A percentile compares a stretch with the other conserved stretches of the same genome.
Conservation (phyloP, 1,284 basidiomycete species). For the Moesziomyces sp. region DNA sequence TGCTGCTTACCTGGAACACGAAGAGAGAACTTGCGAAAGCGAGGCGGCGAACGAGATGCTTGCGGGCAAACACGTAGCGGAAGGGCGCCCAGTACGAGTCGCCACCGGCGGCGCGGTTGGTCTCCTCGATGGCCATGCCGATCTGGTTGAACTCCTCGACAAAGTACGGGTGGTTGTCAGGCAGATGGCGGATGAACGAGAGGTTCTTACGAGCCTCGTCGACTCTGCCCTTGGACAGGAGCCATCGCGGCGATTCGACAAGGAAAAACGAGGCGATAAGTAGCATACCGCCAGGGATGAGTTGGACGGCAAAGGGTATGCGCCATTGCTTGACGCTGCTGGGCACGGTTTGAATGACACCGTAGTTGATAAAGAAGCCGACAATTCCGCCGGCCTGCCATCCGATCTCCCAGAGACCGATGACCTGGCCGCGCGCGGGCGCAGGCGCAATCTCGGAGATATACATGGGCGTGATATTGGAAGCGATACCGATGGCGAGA, state of each 20-base stretch:
- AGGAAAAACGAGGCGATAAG: constrained; percentile 70
- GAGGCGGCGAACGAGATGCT: too few species aligned
- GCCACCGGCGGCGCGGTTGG: constrained; percentile 3
- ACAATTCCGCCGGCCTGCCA: constrained; percentile 7
- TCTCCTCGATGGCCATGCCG: constrained; percentile 1
- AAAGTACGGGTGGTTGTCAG: constrained; percentile 1
- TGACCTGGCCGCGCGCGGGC: constrained; percentile 1
- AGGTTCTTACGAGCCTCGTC: constrained; percentile 75
- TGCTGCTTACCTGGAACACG: too few species aligned
- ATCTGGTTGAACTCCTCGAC: constrained; percentile 12
- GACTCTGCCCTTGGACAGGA: constrained; percentile 76
- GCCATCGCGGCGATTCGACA: constrained; percentile 82
- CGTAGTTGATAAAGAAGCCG: constrained; percentile 11
- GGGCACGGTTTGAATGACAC: constrained; percentile 2
- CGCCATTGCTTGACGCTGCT: constrained; percentile 8
- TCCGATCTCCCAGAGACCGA: constrained; percentile 2
- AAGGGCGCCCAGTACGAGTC: constrained; percentile 3
- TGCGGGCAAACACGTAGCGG: constrained; percentile 6
- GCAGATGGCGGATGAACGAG: constrained; percentile 5
- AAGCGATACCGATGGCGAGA: constrained; percentile 4
- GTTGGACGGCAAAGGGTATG: constrained; percentile 5
- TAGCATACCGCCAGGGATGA: constrained; percentile 56
- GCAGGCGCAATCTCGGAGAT: constrained; percentile 7
- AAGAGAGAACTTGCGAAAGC: constrained; percentile 2
- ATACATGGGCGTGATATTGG: constrained; percentile 2